Evolutionary conservation across 208 protist species (phyloP).

Genomic region (Acanthamoeba castellanii): DNA sequence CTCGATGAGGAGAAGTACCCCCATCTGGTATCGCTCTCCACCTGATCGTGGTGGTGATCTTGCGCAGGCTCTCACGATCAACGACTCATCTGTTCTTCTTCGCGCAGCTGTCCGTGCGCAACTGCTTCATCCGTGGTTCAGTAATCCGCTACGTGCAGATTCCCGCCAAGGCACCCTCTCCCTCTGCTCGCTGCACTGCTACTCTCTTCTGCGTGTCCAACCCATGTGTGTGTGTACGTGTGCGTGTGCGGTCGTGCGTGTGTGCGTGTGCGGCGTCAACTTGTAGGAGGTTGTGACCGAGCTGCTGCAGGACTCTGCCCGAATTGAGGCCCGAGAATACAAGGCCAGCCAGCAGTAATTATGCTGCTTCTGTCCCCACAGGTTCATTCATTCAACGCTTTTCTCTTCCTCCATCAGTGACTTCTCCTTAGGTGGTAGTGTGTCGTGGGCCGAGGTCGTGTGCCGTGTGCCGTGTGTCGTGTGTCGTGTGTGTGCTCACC

Average conservation of each 20-base stretch:
- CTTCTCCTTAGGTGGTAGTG: no score
- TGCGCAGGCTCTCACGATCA: background rate
- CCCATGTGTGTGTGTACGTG: no score
- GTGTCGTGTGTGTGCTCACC: no score
- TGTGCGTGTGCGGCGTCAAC: background rate
- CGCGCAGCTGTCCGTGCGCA: slow-evolving; percentile 90
- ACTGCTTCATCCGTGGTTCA: slow-evolving; percentile 94
- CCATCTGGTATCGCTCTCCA: slow-evolving; percentile 89
- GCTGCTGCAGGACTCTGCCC: slow-evolving; percentile 92
- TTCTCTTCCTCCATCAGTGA: no score
- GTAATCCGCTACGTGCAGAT: slow-evolving; percentile 94
- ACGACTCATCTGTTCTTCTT: background rate
- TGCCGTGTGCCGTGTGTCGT: no score
- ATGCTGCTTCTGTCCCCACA: background rate
- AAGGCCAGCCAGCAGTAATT: slow-evolving; percentile 36
- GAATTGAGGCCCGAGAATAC: slow-evolving; percentile 84
- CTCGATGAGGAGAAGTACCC: slow-evolving; percentile 91
- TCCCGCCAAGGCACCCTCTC: slow-evolving; percentile 71
- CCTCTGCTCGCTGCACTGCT: no score
- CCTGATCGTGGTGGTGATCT: background rate
- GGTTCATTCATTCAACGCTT: no score
- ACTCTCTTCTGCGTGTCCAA: background rate
- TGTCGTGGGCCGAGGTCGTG: no score
- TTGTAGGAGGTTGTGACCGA: slow-evolving; percentile 91
- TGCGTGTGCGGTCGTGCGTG: background rate